phyloP scores from a whole-genome alignment of 2,329 filamentous ascomycete genomes.

The Cercospora zeina region DNA sequence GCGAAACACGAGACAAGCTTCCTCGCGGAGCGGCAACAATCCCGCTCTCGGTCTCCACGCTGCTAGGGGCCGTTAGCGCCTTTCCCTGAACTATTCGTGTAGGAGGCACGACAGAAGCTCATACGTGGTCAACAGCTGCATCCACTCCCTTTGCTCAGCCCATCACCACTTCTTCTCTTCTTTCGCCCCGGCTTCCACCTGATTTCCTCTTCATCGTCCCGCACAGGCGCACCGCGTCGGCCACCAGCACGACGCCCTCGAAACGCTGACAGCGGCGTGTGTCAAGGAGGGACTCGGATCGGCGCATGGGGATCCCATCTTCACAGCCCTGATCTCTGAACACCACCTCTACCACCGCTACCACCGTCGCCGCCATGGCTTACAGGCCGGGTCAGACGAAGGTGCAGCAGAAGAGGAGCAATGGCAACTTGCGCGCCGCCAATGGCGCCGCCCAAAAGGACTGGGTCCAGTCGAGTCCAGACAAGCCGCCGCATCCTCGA shows the following conservation, averaged over 20 bases:
- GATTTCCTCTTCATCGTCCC: neutral
- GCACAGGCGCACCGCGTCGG: neutral
- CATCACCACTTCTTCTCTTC: slow-evolving; percentile 5
- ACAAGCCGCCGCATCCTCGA: slow-evolving; percentile 40
- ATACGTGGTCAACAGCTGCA: slow-evolving; percentile 3
- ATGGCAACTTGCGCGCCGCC: slow-evolving; percentile 19
- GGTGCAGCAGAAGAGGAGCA: slow-evolving; percentile 19
- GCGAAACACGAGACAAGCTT: neutral
- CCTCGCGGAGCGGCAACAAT: neutral
- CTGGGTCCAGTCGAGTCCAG: slow-evolving; percentile 34
- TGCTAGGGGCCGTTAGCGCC: neutral
- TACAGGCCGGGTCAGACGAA: slow-evolving; percentile 25
- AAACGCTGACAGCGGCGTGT: neutral
- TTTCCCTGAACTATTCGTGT: neutral
- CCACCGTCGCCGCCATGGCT: slow-evolving; percentile 25
- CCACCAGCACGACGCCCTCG: slow-evolving; percentile 8
- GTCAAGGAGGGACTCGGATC: neutral
- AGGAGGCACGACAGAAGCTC: neutral
- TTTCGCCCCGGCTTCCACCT: neutral
- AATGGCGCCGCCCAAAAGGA: slow-evolving; percentile 25
- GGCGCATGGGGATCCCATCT: slow-evolving; percentile 9
- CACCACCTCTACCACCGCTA: neutral
- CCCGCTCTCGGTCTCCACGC: neutral
- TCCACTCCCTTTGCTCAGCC: slow-evolving; percentile 5
- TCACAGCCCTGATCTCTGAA: neutral